A percentile compares a stretch with the other conserved stretches of the same genome.
Conservation (phyloP, 768 basidiomycete genomes). For the Panellus pusillus region DNA sequence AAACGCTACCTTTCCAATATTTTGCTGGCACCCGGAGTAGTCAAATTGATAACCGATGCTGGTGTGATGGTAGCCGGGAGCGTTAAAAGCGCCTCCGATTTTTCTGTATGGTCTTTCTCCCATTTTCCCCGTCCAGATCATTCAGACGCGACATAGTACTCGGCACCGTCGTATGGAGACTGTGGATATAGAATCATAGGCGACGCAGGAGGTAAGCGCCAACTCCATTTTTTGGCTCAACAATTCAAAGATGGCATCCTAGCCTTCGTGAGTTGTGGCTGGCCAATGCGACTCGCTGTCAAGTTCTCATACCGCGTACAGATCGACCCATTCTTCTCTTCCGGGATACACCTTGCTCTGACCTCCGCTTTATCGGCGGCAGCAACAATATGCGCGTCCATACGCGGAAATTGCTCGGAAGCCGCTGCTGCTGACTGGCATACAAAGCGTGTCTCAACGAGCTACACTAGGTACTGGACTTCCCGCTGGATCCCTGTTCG, state of each 20-base stretch:
- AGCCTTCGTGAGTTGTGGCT: slow-evolving; percentile 41
- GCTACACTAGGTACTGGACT: slow-evolving; percentile 51
- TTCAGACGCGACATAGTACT: slow-evolving; percentile 35
- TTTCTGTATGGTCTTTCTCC: slow-evolving; percentile 32
- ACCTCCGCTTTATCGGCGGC: slow-evolving; percentile 63
- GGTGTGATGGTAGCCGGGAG: slow-evolving; percentile 40
- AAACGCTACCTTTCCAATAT: slow-evolving; percentile 28
- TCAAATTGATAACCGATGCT: slow-evolving; percentile 17
- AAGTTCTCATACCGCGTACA: neutral
- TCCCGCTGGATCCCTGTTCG: neutral
- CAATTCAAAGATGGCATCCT: neutral
- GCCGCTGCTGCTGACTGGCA: slow-evolving; percentile 51
- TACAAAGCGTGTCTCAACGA: slow-evolving; percentile 52
- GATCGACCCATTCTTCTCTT: slow-evolving; percentile 68
- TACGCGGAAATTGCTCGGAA: slow-evolving; percentile 51
- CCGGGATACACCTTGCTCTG: slow-evolving; percentile 62
- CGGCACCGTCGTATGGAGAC: slow-evolving; percentile 57
- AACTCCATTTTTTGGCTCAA: too few relatives aligned
- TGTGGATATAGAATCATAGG: slow-evolving; percentile 59
- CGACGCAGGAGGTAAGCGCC: slow-evolving; percentile 58
- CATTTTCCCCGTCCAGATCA: too few relatives aligned
- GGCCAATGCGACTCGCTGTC: neutral
- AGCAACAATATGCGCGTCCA: slow-evolving; percentile 55
- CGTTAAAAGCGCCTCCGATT: slow-evolving; percentile 59
- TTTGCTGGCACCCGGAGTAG: slow-evolving; percentile 28